Evolutionary conservation across 805 yeast species (phyloP), one percentile per base, ranked within the genome.

Genomic region (Candida golubevii): DNA sequence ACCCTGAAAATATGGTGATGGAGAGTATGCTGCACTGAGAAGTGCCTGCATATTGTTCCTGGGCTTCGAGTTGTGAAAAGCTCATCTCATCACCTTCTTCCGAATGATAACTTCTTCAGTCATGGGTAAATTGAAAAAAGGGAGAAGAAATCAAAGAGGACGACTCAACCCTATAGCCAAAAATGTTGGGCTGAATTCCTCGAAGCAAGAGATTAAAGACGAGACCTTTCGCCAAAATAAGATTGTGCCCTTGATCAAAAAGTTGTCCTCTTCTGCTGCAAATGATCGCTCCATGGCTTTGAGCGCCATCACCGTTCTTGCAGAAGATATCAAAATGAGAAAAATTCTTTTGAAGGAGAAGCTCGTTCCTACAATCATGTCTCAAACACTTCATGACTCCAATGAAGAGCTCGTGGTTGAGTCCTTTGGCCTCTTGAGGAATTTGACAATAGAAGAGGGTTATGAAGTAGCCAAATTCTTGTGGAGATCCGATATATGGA

Each of bases 381-480:
- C 82, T 18, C 80, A 82, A 47, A 71, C 82, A 28, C 62, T 90
- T 18, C 78, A 77, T 36, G 96, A 88, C 59, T 59, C 74, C 15
- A 65, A 83, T 51, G 82, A 81, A 44, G 96, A 88, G 53, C 79
- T 88, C 36, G 83, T 86, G 14, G 85, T 85, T 15, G 95, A 85
- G 55, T 74, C 91, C 1, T 83, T 80, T 54, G 97, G 96, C 1
- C 68, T 91, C 23, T 66, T 93, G 50, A 77, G 96, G 60, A 88
- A 85, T 58, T 59, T 91, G 44, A 83, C 85, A 3, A 72, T 88
- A 42, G 96, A 88, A 58, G 96, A 89, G 64, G 97, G 97, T 15
- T 83, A 87, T 54, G 95, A 88, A 50, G 76, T 88, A 32, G 80
- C 88, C 26, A 77, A 79, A 15, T 79, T 78, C 60, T 61, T 86